Evolutionary conservation across 108 stramenopile species (phyloP), one percentile per base, ranked within the genome.

Genomic region (Cyclostephanos invisitatus): DNA sequence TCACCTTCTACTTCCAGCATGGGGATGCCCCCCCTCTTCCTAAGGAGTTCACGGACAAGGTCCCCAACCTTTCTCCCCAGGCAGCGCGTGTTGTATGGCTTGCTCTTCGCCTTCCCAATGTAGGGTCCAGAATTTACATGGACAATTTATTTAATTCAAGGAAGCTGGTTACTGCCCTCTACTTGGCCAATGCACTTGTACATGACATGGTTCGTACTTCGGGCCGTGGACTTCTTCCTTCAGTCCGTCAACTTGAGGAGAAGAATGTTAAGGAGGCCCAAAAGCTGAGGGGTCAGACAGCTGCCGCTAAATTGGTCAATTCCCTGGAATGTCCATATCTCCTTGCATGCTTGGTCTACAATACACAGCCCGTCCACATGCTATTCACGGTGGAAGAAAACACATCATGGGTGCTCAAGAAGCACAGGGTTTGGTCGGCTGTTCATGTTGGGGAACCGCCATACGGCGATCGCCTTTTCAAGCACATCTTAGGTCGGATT

Each of bases 311-410:
- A 24, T 12, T 71, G 37, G 38, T 25, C 2, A 58, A 58, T 50
- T 56, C 32, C 7, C 10, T 14, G 1, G 64, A 65, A 2, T 46
- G 40, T 47, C 46, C 64, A 0, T 1, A 65, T 40, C 60, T 75
- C 12, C 4, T 75, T 37, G 68, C 57, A 5, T 10, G 22, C 6
- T 65, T 47, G n/a, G 61, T 70, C 25, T 61, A 75, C 61, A 58
- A 75, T 17, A 75, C 68, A 14, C 68, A 75, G 46, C 74, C 74
- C 12, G 67, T 68, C 0, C 67, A 75, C 29, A 60, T 57, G 32
- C 46, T 75, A 38, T 36, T 32, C 1, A 75, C 56, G 54, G 27
- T 70, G 29, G 7, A 38, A n/a, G 18, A 28, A 15, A 14, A 3
- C n/a, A 40, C 68, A 7, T 21, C 21, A 7, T 77, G 75, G 75